These are phyloP conservation scores for Babjeviella inositovora DNA, from an alignment of 805 yeast genomes.

Conservation along the genomic window DNA sequence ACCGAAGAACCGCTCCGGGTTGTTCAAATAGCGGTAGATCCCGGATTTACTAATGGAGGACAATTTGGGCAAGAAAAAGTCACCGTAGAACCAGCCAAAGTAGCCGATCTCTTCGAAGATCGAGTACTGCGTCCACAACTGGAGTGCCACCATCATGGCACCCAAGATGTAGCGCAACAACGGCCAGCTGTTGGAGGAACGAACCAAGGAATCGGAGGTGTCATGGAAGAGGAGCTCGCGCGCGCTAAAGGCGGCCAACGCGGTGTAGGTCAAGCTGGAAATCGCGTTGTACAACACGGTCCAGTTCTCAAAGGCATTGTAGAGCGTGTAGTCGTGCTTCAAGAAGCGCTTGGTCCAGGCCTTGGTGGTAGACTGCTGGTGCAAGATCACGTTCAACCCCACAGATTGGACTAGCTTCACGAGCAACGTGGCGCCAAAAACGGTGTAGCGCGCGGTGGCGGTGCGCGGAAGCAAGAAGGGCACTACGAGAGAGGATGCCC, in stretches of 20 bases:
- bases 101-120: slow-evolving; percentile 61
- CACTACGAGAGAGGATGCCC: slow-evolving; percentile 23
- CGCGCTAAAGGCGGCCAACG: slow-evolving; percentile 3
- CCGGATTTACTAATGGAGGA: slow-evolving; percentile 42
- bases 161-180: slow-evolving; percentile 46
- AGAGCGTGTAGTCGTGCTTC: slow-evolving; percentile 45
- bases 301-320: slow-evolving; percentile 60
- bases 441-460: slow-evolving; percentile 10
- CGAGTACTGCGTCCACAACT: slow-evolving; percentile 53
- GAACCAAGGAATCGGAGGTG: no score
- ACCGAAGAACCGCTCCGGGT: slow-evolving; percentile 70
- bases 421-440: slow-evolving; percentile 18
- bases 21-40: slow-evolving; percentile 65
- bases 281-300: slow-evolving; percentile 33
- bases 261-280: slow-evolving; percentile 4
- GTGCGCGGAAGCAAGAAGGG: slow-evolving; percentile 13
- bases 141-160: slow-evolving; percentile 33
- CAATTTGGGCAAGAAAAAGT: slow-evolving; percentile 51
- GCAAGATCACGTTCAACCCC: slow-evolving; percentile 31
- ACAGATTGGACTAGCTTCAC: slow-evolving; percentile 34
- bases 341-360: slow-evolving; percentile 50
- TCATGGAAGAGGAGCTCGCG: slow-evolving; percentile 8
- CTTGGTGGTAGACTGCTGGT: slow-evolving; percentile 42
- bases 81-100: slow-evolving; percentile 87
- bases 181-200: slow-evolving; percentile 18